These are phyloP conservation scores for Proliferodiscus dingleyae DNA, from an alignment of 2,329 filamentous ascomycete genomes.

Conservation along the genomic window DNA sequence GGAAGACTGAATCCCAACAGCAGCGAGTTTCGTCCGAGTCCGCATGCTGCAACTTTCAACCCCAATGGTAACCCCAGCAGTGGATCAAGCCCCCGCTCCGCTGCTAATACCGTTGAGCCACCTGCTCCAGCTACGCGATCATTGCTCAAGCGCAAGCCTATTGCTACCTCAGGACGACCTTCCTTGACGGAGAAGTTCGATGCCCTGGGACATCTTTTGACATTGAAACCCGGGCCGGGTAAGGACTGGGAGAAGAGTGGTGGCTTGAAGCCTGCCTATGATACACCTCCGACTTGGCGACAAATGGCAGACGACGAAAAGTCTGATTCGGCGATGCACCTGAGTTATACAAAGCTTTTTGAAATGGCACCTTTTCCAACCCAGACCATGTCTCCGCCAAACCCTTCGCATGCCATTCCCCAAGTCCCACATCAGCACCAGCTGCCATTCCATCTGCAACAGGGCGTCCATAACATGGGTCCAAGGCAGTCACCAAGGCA, in stretches of 20 bases:
- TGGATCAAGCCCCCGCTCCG: conserved; percentile 67
- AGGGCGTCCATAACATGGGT: conserved; percentile 62
- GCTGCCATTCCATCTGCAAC: conserved; percentile 76
- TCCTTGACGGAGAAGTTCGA: conserved; percentile 54
- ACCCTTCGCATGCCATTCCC: conserved; percentile 62
- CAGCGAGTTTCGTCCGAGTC: conserved; percentile 80
- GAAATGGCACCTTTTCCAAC: conserved; percentile 58
- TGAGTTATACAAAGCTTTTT: conserved; percentile 75
- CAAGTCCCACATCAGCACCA: conserved; percentile 80
- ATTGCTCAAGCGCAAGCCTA: conserved; percentile 66
- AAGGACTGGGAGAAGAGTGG: conserved; percentile 70
- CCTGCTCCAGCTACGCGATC: conserved; percentile 39
- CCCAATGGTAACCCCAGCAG: conserved; percentile 58
- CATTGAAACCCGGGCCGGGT: conserved; percentile 46
- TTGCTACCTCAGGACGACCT: conserved; percentile 51
- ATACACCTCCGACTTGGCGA: conserved; percentile 82
- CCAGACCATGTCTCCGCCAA: conserved; percentile 60
- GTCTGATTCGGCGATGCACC: conserved; percentile 58
- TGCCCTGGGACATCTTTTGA: conserved; percentile 55
- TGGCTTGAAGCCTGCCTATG: conserved; percentile 78
- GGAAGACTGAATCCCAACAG: conserved; percentile 61
- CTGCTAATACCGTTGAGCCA: conserved; percentile 31
- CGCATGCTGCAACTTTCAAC: conserved; percentile 75
- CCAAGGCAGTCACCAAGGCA: conserved; percentile 70
- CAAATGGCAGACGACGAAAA: conserved; percentile 65